phyloP scores from a whole-genome alignment of 495 filamentous ascomycete species.

The Elasticomyces elasticus region DNA sequence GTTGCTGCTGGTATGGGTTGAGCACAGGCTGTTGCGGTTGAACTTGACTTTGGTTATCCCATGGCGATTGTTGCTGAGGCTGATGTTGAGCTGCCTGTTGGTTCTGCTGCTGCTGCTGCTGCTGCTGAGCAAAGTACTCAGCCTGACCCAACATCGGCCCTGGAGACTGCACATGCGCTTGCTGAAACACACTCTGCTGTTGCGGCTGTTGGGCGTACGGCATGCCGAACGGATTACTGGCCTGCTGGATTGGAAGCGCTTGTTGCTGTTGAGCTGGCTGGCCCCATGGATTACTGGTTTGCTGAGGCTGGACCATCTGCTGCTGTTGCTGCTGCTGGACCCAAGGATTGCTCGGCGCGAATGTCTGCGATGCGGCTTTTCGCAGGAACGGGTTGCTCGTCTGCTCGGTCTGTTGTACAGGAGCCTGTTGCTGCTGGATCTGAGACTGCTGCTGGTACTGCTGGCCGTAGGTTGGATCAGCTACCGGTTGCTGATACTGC shows the following conservation, averaged over 20 bases:
- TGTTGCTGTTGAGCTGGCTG: slow-evolving; percentile 21
- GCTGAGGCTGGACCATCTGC: slow-evolving; percentile 17
- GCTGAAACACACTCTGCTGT: slow-evolving; percentile 26
- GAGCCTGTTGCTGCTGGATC: slow-evolving; percentile 9
- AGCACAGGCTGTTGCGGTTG: slow-evolving; percentile 10
- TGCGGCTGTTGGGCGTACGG: slow-evolving; percentile 17
- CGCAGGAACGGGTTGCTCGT: slow-evolving; percentile 31
- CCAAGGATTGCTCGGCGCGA: slow-evolving; percentile 30
- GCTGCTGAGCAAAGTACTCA: slow-evolving; percentile 18
- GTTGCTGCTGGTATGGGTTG: slow-evolving; percentile 11
- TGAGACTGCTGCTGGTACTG: slow-evolving; percentile 24
- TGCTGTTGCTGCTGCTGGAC: slow-evolving; percentile 20
- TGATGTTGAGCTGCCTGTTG: too few species aligned
- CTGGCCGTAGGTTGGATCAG: neutral
- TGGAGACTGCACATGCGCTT: slow-evolving; percentile 31
- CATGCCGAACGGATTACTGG: neutral
- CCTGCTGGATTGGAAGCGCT: neutral
- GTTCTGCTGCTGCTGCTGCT: too few species aligned
- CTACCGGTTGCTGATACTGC: slow-evolving; percentile 18
- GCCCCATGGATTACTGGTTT: slow-evolving; percentile 13
- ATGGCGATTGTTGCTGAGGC: slow-evolving; percentile 26
- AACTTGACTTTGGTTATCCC: neutral
- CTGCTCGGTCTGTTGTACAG: slow-evolving; percentile 29
- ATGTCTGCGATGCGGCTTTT: slow-evolving; percentile 27
- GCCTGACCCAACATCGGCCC: slow-evolving; percentile 26